A percentile compares a stretch with the other conserved stretches of the same genome.
Conservation (phyloP, 2,329 filamentous ascomycete genomes). For the Monosporascus cannonballus region DNA sequence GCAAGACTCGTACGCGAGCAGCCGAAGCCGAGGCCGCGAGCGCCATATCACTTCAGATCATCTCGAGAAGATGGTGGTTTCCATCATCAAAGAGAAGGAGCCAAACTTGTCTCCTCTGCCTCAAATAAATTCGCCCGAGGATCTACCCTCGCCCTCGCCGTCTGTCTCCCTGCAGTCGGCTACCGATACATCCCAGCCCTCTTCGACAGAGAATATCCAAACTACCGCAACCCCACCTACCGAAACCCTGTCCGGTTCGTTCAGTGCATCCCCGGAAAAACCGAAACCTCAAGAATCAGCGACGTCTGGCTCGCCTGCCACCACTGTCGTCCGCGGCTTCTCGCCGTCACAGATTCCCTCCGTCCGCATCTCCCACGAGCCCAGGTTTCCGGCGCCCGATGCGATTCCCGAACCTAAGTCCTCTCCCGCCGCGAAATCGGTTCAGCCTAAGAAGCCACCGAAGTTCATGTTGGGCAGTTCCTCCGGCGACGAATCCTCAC, state of each 20-base stretch:
- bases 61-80: conserved; percentile 88
- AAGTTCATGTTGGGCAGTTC: conserved; percentile 71
- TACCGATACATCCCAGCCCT: conserved; percentile 35
- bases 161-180: conserved; percentile 32
- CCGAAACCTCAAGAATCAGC: conserved; percentile 40
- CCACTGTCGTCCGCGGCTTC: conserved; percentile 79
- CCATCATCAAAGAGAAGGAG: conserved; percentile 84
- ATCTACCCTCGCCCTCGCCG: background rate
- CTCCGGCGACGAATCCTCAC: conserved; percentile 72
- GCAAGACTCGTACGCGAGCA: conserved; percentile 64
- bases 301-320: conserved; percentile 33
- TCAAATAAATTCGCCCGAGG: conserved; percentile 27
- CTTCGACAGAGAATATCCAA: conserved; percentile 50
- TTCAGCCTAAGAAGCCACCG: conserved; percentile 59
- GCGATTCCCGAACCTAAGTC: conserved; percentile 57
- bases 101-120: conserved; percentile 52
- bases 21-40: conserved; percentile 67
- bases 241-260: conserved; percentile 20
- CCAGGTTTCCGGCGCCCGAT: conserved; percentile 43
- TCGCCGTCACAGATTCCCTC: conserved; percentile 60
- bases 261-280: conserved; percentile 8
- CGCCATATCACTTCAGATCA: conserved; percentile 90
- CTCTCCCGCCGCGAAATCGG: conserved; percentile 56
- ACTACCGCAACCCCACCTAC: conserved; percentile 32
- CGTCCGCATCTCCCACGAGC: conserved; percentile 39